Evolutionary conservation across 75 land plant genomes (phyloP).

Genomic region (Sequoia sempervirens): DNA sequence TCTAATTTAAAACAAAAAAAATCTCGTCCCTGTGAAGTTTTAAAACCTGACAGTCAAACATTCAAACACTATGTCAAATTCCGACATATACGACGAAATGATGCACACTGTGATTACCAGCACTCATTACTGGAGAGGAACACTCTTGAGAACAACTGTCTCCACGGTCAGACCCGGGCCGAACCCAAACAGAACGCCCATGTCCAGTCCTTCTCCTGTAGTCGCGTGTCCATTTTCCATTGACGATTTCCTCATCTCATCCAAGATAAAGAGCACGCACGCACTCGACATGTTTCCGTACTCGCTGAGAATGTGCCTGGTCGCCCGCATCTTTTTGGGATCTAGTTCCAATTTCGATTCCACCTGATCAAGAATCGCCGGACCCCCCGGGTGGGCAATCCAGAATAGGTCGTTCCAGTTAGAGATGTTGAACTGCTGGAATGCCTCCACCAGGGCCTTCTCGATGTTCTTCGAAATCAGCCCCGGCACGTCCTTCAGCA

Average conservation of each 20-base stretch:
- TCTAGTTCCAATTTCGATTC: slow-evolving; percentile 26
- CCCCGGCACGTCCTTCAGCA: not conserved
- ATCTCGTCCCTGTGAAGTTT: not conserved
- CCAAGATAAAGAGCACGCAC: slow-evolving; percentile 30
- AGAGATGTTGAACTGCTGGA: slow-evolving; percentile 15
- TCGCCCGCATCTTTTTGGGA: slow-evolving; percentile 21
- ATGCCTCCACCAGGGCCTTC: slow-evolving; percentile 1
- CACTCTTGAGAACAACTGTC: slow-evolving; percentile 15
- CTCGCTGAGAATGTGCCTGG: slow-evolving; percentile 21
- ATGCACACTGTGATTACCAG: too few relatives aligned
- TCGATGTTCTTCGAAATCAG: not conserved
- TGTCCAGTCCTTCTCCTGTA: slow-evolving; percentile 25
- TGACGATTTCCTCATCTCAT: slow-evolving; percentile 22
- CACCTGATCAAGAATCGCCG: slow-evolving; percentile 8
- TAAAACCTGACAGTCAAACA: not conserved
- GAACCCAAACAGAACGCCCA: slow-evolving; percentile 29
- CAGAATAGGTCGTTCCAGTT: slow-evolving; percentile 37
- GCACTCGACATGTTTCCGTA: slow-evolving; percentile 44
- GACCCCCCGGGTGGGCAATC: slow-evolving; percentile 36
- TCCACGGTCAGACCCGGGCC: slow-evolving; percentile 48
- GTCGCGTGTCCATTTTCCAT: slow-evolving; percentile 5
- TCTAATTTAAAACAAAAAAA: too few relatives aligned
- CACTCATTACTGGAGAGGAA: not conserved
- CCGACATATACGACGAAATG: not conserved
- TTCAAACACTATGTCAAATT: not conserved